These are phyloP conservation scores for Curvularia sp. DNA, from an alignment of 2,329 filamentous ascomycete genomes.

Conservation along the genomic window DNA sequence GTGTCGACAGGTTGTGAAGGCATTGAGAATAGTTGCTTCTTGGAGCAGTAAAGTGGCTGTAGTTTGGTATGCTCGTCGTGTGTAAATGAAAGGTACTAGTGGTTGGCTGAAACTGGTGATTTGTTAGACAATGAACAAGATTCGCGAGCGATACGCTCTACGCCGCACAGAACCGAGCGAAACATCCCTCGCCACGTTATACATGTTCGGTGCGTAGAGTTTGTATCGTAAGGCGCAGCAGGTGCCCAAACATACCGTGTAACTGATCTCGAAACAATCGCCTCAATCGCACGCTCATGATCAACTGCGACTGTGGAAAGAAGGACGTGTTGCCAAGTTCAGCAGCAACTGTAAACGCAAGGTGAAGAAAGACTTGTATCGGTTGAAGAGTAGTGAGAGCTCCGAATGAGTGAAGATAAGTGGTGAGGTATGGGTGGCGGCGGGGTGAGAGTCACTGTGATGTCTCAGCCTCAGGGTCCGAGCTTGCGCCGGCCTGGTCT, in stretches of 20 bases:
- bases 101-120: slow-evolving; percentile 20
- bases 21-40: slow-evolving; percentile 29
- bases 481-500: slow-evolving; percentile 14
- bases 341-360: slow-evolving; percentile 13
- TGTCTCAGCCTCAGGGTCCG: slow-evolving; percentile 25
- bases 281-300: slow-evolving; percentile 42
- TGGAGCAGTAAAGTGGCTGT: slow-evolving; percentile 2
- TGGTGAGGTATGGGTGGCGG: slow-evolving; percentile 18
- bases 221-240: slow-evolving; percentile 10
- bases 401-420: slow-evolving; percentile 16
- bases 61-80: slow-evolving; percentile 7
- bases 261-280: slow-evolving; percentile 38
- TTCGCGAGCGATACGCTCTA: neutral
- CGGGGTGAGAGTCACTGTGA: slow-evolving; percentile 23
- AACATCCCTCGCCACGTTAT: neutral
- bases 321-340: slow-evolving; percentile 19
- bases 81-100: slow-evolving; percentile 22
- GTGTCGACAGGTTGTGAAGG: slow-evolving; percentile 45
- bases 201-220: neutral
- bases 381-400: slow-evolving; percentile 10
- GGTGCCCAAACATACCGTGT: slow-evolving; percentile 33
- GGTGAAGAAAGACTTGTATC: slow-evolving; percentile 9
- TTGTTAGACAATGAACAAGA: slow-evolving; percentile 22
- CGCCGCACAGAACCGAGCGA: neutral
- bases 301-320: slow-evolving; percentile 28